These are phyloP conservation scores for Tubosaeta sp. DNA, from an alignment of 768 basidiomycete genomes.

Conservation along the genomic window DNA sequence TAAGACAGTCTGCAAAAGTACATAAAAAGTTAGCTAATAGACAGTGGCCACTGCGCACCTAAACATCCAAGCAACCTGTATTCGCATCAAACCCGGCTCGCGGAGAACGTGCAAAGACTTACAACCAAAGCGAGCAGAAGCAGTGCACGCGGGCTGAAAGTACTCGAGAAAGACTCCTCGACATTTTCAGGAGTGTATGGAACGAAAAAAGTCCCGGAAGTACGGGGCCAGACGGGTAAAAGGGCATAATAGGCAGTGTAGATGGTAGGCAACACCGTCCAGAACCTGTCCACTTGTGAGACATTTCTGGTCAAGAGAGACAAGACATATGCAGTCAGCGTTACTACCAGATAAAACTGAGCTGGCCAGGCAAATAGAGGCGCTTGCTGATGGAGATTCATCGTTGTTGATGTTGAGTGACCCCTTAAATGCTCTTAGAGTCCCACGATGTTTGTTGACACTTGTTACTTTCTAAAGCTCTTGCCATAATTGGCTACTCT, in stretches of 20 bases:
- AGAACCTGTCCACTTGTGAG: conserved; percentile 82
- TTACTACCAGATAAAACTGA: conserved; percentile 52
- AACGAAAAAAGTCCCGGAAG: conserved; percentile 34
- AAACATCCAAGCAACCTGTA: conserved; percentile 54
- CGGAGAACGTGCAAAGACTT: conserved; percentile 16
- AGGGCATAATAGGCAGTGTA: conserved; percentile 83
- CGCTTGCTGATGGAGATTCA: conserved; percentile 15
- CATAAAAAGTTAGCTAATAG: conserved; percentile 20
- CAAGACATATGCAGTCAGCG: conserved; percentile 47
- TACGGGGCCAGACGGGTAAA: conserved; percentile 53
- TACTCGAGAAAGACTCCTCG: conserved; percentile 29
- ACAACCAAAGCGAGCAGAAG: conserved; percentile 72
- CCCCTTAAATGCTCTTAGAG: not conserved
- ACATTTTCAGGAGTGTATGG: conserved; percentile 56
- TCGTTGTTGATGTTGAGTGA: not conserved
- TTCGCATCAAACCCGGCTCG: not conserved
- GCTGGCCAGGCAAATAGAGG: conserved; percentile 56
- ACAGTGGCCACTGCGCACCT: conserved; percentile 34
- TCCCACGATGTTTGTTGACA: conserved; percentile 4
- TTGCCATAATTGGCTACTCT: conserved; percentile 8
- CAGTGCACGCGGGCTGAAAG: conserved; percentile 66
- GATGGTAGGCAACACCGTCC: conserved; percentile 75
- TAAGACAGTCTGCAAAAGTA: conserved; percentile 53
- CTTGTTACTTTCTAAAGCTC: conserved; percentile 17
- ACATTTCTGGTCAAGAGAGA: conserved; percentile 74